Evolutionary conservation across 2,329 filamentous ascomycete species (phyloP).

Genomic region (Fusarium sp.): DNA sequence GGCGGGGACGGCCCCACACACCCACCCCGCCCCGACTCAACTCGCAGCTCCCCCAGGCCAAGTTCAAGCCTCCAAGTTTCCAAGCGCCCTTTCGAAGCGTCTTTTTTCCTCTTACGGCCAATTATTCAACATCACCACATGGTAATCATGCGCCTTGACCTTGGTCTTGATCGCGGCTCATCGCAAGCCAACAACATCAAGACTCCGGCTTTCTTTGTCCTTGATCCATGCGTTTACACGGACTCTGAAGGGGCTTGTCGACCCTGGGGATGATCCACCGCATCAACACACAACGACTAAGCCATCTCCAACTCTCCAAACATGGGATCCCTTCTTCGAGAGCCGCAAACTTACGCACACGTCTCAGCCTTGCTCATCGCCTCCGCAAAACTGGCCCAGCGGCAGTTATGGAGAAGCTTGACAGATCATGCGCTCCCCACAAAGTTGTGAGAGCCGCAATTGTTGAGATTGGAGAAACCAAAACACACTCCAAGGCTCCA

Average conservation of each 20-base stretch:
- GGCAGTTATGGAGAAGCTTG: constrained; percentile 29
- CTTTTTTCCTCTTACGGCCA: constrained; percentile 5
- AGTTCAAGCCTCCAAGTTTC: neutral
- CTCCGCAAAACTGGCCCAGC: constrained; percentile 3
- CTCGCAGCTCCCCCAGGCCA: constrained; percentile 17
- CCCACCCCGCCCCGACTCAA: constrained; percentile 22
- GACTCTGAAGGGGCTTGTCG: neutral
- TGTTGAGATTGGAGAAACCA: constrained; percentile 39
- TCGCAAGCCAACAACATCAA: neutral
- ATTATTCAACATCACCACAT: constrained; percentile 11
- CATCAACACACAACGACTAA: neutral
- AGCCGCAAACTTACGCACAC: constrained; percentile 13
- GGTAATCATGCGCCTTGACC: constrained; percentile 9
- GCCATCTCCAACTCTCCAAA: neutral
- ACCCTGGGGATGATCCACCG: neutral
- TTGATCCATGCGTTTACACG: neutral
- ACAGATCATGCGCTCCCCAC: constrained; percentile 33
- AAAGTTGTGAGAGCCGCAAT: constrained; percentile 40
- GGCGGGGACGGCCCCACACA: constrained; percentile 40
- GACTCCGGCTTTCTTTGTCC: constrained; percentile 9
- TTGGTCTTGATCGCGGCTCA: constrained; percentile 6
- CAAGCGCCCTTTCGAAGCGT: constrained; percentile 1
- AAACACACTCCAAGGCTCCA: constrained; percentile 1
- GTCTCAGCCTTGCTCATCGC: constrained; percentile 20
- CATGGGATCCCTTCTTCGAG: constrained; percentile 14